phyloP scores from a whole-genome alignment of 2,329 filamentous ascomycete genomes.

The Coniochaeta ligniaria region DNA sequence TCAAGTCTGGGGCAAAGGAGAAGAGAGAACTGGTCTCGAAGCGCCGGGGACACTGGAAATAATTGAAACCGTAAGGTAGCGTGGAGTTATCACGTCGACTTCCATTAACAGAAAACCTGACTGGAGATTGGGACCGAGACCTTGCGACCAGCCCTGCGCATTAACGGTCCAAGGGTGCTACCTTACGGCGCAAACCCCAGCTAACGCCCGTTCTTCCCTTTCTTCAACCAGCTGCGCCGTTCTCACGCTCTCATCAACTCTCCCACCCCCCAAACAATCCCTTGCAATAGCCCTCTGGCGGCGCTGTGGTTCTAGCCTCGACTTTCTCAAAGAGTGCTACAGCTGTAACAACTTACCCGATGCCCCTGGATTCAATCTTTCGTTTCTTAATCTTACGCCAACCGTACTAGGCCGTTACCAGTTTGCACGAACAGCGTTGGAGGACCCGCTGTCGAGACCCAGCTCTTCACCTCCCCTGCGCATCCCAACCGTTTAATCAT shows the following conservation, averaged over 20 bases:
- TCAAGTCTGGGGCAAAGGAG: not conserved
- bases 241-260: slow-evolving; percentile 1
- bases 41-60: not conserved
- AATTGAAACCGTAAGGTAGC: not conserved
- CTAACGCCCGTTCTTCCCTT: not conserved
- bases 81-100: not conserved
- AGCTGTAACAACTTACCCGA: slow-evolving; percentile 2
- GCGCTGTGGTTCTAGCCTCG: not conserved
- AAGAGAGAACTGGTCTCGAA: not conserved
- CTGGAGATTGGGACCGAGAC: not conserved
- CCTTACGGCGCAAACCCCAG: not conserved
- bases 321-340: slow-evolving; percentile 1
- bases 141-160: not conserved
- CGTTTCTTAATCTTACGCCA: not conserved
- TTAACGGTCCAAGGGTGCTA: not conserved
- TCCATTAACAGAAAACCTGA: not conserved
- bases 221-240: not conserved
- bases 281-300: slow-evolving; percentile 7
- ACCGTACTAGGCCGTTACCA: not conserved
- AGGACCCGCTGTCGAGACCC: not conserved
- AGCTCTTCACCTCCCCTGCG: not conserved
- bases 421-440: not conserved
- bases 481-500: slow-evolving; percentile 4
- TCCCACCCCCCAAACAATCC: slow-evolving; percentile 12
- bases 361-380: not conserved